Evolutionary conservation across 768 basidiomycete species (phyloP).

Genomic region (Fistulinella prunicolor): DNA sequence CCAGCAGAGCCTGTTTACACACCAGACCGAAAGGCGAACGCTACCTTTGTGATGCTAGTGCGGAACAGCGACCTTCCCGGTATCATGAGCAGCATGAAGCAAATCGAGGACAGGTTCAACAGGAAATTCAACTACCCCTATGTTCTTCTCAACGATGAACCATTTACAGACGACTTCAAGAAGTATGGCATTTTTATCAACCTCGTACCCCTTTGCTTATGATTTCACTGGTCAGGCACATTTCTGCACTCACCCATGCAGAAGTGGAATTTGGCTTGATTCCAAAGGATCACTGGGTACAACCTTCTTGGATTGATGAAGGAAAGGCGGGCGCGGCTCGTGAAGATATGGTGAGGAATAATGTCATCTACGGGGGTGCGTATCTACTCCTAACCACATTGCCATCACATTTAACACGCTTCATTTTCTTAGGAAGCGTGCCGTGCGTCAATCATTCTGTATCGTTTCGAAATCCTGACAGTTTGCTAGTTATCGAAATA

Average conservation of each 20-base stretch:
- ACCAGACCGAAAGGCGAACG: conserved; percentile 69
- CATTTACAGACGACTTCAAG: conserved; percentile 76
- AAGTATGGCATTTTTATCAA: conserved; percentile 36
- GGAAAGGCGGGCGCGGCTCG: conserved; percentile 53
- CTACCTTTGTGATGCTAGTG: conserved; percentile 78
- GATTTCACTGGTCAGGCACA: conserved; percentile 23
- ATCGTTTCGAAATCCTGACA: conserved; percentile 5
- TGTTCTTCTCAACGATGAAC: conserved; percentile 84
- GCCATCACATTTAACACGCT: conserved; percentile 1
- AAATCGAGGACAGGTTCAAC: conserved; percentile 89
- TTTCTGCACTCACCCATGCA: conserved; percentile 29
- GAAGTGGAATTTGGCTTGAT: conserved; percentile 59
- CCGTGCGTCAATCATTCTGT: conserved; percentile 46
- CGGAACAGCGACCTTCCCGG: conserved; percentile 62
- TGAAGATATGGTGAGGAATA: conserved; percentile 58
- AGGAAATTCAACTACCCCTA: conserved; percentile 76
- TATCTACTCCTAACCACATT: background rate
- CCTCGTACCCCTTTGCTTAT: conserved; percentile 4
- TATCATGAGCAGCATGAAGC: conserved; percentile 61
- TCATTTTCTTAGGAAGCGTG: conserved; percentile 54
- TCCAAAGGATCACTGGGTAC: conserved; percentile 68
- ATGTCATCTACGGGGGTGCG: conserved; percentile 66
- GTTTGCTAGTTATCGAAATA: conserved; percentile 74
- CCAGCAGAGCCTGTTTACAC: conserved; percentile 34
- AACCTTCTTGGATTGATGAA: conserved; percentile 79